Conservation (phyloP, 2,329 filamentous ascomycete genomes). For the Mycosphaerelloides madeirae region DNA sequence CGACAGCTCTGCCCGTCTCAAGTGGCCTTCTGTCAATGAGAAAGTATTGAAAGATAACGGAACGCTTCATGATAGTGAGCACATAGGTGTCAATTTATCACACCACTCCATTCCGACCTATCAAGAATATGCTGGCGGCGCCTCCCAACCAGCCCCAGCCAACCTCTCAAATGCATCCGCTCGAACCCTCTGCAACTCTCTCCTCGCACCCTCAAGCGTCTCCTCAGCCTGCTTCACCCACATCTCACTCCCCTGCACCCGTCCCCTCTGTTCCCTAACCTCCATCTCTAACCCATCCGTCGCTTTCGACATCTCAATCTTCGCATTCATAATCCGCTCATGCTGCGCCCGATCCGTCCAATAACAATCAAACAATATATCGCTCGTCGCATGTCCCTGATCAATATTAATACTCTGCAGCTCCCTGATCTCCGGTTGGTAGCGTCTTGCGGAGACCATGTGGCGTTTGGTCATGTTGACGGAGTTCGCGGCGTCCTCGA, state of each 20-base stretch:
- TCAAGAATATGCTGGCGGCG: constrained; percentile 6
- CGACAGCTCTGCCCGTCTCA: too few relatives aligned
- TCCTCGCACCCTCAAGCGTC: constrained; percentile 21
- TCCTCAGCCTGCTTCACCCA: constrained; percentile 15
- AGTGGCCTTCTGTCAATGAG: too few relatives aligned
- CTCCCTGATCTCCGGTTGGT: constrained; percentile 21
- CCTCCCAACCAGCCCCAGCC: constrained; percentile 5
- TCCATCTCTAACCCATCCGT: constrained; percentile 19
- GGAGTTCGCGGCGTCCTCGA: constrained; percentile 47
- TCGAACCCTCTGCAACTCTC: constrained; percentile 28
- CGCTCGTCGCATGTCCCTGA: constrained; percentile 27
- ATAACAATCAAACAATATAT: constrained; percentile 31
- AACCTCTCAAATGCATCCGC: constrained; percentile 28
- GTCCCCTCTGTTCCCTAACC: constrained; percentile 17
- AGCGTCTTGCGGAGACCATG: constrained; percentile 21
- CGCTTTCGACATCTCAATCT: constrained; percentile 21
- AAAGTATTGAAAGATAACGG: too few relatives aligned
- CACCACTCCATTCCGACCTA: neutral
- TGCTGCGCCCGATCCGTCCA: constrained; percentile 30
- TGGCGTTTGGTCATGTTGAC: constrained; percentile 18
- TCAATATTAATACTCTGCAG: constrained; percentile 24
- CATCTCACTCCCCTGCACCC: constrained; percentile 12
- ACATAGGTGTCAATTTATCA: neutral
- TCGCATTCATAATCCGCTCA: constrained; percentile 23
- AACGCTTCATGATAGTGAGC: too few relatives aligned